phyloP scores from a whole-genome alignment of 345 rosid genomes.

The Mangifera indica region DNA sequence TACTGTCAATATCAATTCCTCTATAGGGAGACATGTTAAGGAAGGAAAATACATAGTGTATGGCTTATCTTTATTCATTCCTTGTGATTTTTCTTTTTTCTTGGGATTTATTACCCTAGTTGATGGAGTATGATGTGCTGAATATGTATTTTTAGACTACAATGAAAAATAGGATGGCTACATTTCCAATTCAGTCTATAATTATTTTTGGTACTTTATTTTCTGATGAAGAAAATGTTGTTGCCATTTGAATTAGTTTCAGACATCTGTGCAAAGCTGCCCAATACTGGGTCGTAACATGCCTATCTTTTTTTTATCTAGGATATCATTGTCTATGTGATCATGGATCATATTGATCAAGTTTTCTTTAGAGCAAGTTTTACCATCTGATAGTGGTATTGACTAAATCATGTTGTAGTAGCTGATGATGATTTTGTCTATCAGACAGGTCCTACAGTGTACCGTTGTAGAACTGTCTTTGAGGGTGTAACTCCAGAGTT shows the following conservation, averaged over 20 bases:
- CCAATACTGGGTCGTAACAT: not conserved
- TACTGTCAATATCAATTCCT: not conserved
- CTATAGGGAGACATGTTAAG: not conserved
- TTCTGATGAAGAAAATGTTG: not conserved
- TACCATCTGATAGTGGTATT: not conserved
- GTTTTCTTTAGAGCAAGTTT: constrained; percentile 6
- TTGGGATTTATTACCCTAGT: not conserved
- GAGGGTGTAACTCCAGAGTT: constrained; percentile 88
- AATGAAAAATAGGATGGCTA: not conserved
- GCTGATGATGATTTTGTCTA: constrained; percentile 32
- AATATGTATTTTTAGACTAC: not conserved
- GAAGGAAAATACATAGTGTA: not conserved
- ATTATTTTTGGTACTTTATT: not conserved
- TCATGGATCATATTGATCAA: not conserved
- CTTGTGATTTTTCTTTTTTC: not conserved
- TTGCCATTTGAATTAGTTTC: not conserved
- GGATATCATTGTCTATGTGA: constrained; percentile 1
- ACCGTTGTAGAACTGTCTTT: constrained; percentile 81
- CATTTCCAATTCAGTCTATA: not conserved
- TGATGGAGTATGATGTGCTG: not conserved
- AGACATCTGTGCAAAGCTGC: not conserved
- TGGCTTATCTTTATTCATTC: not conserved
- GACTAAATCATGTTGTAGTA: not conserved
- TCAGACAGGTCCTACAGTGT: constrained; percentile 69
- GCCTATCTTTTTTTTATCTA: not conserved